phyloP scores from a whole-genome alignment of 345 rosid species.

The Punica granatum region DNA sequence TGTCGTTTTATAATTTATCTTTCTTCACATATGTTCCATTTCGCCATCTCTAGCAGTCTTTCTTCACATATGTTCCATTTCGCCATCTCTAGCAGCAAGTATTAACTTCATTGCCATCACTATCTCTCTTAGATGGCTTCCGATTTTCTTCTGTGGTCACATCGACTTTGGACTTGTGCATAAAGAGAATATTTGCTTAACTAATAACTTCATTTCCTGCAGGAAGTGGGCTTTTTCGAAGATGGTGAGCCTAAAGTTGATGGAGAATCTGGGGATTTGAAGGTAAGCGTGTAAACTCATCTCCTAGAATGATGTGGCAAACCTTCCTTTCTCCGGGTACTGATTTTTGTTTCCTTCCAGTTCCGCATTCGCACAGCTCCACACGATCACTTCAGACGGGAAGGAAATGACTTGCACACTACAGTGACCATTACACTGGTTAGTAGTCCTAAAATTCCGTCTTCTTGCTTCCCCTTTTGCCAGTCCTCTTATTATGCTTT shows the following conservation, averaged over 20 bases:
- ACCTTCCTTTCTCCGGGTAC: background rate
- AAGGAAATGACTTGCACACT: conserved; percentile 80
- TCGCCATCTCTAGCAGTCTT: background rate
- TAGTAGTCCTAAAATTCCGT: conserved; percentile 9
- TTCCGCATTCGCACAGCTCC: conserved; percentile 86
- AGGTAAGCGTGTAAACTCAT: conserved; percentile 38
- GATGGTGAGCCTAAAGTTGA: conserved; percentile 94
- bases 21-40: background rate
- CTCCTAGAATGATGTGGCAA: background rate
- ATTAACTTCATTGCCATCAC: background rate
- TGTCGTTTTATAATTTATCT: too few relatives aligned
- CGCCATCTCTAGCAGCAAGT: background rate
- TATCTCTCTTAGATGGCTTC: background rate
- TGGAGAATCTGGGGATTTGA: conserved; percentile 97
- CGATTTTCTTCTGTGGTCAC: background rate
- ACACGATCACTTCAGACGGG: conserved; percentile 73
- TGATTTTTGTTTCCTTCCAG: conserved; percentile 28
- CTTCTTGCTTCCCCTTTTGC: background rate
- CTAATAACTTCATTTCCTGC: conserved; percentile 11
- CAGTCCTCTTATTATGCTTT: background rate
- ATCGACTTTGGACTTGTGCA: background rate
- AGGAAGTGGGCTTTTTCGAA: conserved; percentile 95
- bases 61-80: background rate
- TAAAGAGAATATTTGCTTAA: background rate
- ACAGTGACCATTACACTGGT: conserved; percentile 89